Conservation (phyloP, 2,329 filamentous ascomycete species). For the Thielaviopsis ethacetica region DNA sequence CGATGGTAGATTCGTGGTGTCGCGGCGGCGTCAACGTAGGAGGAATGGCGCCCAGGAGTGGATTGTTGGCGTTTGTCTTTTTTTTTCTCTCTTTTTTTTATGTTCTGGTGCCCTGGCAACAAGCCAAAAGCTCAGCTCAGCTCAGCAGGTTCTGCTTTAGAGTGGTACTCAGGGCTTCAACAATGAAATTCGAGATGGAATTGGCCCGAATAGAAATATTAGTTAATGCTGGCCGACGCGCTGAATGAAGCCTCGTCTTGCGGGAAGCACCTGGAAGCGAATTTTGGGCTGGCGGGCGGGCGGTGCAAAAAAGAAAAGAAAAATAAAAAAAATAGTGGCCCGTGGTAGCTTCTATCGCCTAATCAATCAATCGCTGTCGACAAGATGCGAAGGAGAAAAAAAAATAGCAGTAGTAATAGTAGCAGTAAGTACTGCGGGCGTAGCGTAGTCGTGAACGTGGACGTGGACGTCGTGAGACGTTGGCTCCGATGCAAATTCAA, state of each 20-base stretch:
- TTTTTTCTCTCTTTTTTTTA: neutral
- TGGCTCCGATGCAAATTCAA: neutral
- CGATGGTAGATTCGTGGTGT: slow-evolving; percentile 1
- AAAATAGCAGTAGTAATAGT: neutral
- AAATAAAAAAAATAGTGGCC: neutral
- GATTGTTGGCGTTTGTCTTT: neutral
- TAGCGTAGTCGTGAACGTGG: neutral
- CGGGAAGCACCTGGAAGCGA: neutral
- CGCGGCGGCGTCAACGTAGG: neutral
- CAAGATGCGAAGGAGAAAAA: neutral
- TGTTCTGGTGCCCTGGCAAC: neutral
- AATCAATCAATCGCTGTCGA: neutral
- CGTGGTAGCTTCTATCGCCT: neutral
- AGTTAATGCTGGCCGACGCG: neutral
- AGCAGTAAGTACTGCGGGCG: neutral
- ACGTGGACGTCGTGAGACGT: neutral
- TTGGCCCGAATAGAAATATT: neutral
- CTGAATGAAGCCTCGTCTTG: neutral
- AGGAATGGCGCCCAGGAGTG: neutral
- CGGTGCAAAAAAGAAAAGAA: neutral
- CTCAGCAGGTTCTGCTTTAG: neutral
- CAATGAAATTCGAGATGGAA: neutral
- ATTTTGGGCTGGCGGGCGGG: neutral
- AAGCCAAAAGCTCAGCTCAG: neutral
- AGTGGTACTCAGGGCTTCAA: neutral